These are phyloP conservation scores for Gnomoniopsis sp. DNA, from an alignment of 2,329 filamentous ascomycete genomes.

Conservation along the genomic window DNA sequence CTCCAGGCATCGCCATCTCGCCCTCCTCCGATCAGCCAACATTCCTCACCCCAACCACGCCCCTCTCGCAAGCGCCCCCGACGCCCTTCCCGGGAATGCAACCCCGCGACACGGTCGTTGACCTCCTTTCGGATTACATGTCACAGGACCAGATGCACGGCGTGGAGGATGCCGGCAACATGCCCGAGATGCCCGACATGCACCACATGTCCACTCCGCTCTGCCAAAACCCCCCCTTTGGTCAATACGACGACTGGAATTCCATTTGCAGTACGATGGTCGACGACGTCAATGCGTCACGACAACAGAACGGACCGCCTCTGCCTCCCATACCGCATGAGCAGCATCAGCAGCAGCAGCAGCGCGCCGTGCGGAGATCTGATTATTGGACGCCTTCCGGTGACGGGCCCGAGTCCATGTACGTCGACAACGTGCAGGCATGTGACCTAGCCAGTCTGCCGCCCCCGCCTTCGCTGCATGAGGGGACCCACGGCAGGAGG, in stretches of 20 bases:
- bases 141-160: slow-evolving; percentile 11
- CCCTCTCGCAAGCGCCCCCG: slow-evolving; percentile 6
- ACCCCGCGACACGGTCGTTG: slow-evolving; percentile 16
- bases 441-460: slow-evolving; percentile 12
- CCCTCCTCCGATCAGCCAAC: slow-evolving; percentile 6
- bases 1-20: too few relatives aligned
- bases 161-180: not conserved
- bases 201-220: not conserved
- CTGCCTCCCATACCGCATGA: slow-evolving; percentile 14
- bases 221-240: slow-evolving; percentile 8
- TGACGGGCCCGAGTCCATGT: slow-evolving; percentile 13
- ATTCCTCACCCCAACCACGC: not conserved
- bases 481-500: not conserved
- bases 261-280: slow-evolving; percentile 18
- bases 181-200: slow-evolving; percentile 2
- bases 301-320: slow-evolving; percentile 7
- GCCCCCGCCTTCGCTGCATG: not conserved
- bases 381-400: slow-evolving; percentile 13
- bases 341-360: slow-evolving; percentile 6
- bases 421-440: slow-evolving; percentile 15
- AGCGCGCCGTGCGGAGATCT: slow-evolving; percentile 5
- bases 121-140: slow-evolving; percentile 15
- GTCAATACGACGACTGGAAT: slow-evolving; percentile 15
- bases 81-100: slow-evolving; percentile 6
- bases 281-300: slow-evolving; percentile 12